These are phyloP conservation scores for Agarophyton chilense DNA, from an alignment of 23 red algal species.

Conservation along the genomic window DNA sequence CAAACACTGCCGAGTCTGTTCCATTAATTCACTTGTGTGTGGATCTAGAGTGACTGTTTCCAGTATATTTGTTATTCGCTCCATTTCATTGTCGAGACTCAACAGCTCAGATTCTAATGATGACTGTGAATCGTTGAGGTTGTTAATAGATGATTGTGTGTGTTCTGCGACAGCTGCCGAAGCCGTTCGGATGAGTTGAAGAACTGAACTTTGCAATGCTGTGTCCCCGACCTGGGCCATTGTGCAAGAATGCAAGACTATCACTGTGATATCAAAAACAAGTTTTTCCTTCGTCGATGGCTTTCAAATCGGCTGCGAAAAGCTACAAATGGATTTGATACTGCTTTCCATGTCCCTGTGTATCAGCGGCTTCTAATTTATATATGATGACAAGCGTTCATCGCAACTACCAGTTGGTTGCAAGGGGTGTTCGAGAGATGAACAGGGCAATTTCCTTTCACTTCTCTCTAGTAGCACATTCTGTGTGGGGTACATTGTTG, in stretches of 20 bases:
- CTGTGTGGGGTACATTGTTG: too few species aligned
- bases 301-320: too few species aligned
- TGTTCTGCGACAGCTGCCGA: slow-evolving; percentile 15
- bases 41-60: slow-evolving; percentile 49
- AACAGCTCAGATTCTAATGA: slow-evolving; percentile 21
- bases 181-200: slow-evolving; percentile 34
- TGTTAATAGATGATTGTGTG: slow-evolving; percentile 37
- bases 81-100: slow-evolving; percentile 32
- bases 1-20: slow-evolving; percentile 30
- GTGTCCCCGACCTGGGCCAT: background rate
- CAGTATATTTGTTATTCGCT: slow-evolving; percentile 29
- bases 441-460: too few species aligned
- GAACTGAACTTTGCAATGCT: background rate
- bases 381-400: too few species aligned
- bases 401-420: too few species aligned
- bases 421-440: too few species aligned
- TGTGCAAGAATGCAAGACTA: background rate
- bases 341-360: too few species aligned
- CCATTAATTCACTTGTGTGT: slow-evolving; percentile 36
- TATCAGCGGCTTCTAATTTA: too few species aligned
- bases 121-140: slow-evolving; percentile 16
- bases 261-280: background rate
- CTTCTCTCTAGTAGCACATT: too few species aligned
- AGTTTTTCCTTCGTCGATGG: too few species aligned
- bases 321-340: too few species aligned